Evolutionary conservation across 75 land plant genomes (phyloP).

Genomic region (Picea sitchensis): DNA sequence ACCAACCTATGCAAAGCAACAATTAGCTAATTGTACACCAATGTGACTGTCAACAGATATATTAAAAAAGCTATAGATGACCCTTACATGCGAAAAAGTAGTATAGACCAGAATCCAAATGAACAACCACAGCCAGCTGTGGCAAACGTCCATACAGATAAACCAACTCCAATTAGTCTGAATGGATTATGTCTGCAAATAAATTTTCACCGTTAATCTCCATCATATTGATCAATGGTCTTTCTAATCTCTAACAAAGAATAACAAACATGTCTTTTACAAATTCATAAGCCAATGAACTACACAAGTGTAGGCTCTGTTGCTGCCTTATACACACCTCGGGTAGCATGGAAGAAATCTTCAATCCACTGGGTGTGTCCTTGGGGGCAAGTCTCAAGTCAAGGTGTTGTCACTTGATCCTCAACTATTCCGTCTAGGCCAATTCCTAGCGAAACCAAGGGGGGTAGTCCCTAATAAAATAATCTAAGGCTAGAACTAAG

Average conservation of each 20-base stretch:
- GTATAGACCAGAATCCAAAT: conserved; percentile 86
- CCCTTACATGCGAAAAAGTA: conserved; percentile 79
- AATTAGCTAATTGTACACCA: neutral
- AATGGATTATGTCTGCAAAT: conserved; percentile 81
- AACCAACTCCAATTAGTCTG: conserved; percentile 93
- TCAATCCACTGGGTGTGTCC: no score
- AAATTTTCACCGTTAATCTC: neutral
- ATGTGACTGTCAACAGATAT: neutral
- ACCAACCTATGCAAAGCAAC: conserved; percentile 55
- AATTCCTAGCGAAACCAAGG: no score
- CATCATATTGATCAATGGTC: neutral
- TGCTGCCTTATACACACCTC: no score
- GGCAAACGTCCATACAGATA: conserved; percentile 93
- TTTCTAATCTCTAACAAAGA: neutral
- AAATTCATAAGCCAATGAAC: neutral
- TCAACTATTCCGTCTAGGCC: no score
- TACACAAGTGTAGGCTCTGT: neutral
- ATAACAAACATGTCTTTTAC: neutral
- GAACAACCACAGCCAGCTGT: conserved; percentile 83
- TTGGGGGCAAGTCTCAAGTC: no score
- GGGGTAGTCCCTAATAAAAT: no score
- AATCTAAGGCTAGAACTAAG: no score
- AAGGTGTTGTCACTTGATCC: no score
- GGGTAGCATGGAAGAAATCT: no score
- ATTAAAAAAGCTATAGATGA: neutral